Conservation (phyloP, 108 stramenopile genomes). For the Skeletonema grethae region DNA sequence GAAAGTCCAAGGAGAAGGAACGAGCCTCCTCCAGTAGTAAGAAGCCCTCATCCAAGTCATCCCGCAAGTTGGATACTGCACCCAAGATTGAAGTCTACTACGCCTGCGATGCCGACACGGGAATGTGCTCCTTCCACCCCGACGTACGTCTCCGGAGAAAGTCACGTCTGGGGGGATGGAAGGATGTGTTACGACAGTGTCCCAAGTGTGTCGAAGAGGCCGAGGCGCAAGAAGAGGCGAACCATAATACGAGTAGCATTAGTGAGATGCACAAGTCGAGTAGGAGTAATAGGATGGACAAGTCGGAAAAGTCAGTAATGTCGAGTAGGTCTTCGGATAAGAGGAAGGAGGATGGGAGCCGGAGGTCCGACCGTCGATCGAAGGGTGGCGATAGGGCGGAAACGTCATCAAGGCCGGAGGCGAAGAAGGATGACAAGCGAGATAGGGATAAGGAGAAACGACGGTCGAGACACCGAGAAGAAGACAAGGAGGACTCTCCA, state of each 20-base stretch:
- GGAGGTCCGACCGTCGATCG: neutral
- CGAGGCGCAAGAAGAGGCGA: neutral
- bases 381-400: neutral
- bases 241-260: neutral
- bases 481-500: neutral
- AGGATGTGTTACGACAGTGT: slow-evolving; percentile 35
- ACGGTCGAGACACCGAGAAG: neutral
- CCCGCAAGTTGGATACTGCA: neutral
- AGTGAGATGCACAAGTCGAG: neutral
- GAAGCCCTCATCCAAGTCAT: neutral
- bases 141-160: slow-evolving; percentile 32
- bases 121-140: slow-evolving; percentile 43
- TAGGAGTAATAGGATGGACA: neutral
- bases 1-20: neutral
- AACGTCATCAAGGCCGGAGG: neutral
- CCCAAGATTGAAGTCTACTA: slow-evolving; percentile 13
- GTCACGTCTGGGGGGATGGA: slow-evolving; percentile 42
- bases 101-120: slow-evolving; percentile 41
- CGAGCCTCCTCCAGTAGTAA: neutral
- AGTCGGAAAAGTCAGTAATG: neutral
- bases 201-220: slow-evolving; percentile 31
- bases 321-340: neutral
- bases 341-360: neutral
- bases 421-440: neutral
- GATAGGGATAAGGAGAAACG: neutral